phyloP scores from a whole-genome alignment of 2,329 filamentous ascomycete genomes.

The Fusarium pilosicola region DNA sequence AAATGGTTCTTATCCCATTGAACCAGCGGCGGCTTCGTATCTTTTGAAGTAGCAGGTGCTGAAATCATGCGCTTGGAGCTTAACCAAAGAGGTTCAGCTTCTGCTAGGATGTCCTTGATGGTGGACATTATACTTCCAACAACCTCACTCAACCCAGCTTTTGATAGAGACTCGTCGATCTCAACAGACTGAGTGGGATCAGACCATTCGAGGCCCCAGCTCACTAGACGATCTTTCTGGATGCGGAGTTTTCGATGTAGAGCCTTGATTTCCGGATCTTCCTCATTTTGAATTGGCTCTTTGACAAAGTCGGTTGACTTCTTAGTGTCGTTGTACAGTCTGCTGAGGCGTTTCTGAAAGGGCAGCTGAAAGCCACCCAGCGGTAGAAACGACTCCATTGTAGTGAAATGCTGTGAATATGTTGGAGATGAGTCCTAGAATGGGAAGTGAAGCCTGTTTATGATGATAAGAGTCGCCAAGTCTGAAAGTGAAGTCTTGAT shows the following conservation, averaged over 20 bases:
- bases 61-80: constrained; percentile 62
- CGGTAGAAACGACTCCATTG: constrained; percentile 64
- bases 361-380: constrained; percentile 64
- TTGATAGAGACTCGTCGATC: constrained; percentile 76
- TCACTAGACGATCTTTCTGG: constrained; percentile 81
- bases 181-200: constrained; percentile 75
- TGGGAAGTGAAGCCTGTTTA: background rate
- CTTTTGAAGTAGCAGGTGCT: constrained; percentile 55
- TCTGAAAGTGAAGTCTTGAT: constrained; percentile 20
- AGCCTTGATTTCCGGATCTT: constrained; percentile 75
- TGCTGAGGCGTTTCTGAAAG: constrained; percentile 71
- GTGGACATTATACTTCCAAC: constrained; percentile 83
- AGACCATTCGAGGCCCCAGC: constrained; percentile 85
- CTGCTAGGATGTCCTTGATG: constrained; percentile 81
- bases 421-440: background rate
- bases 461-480: background rate
- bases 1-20: constrained; percentile 78
- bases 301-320: constrained; percentile 79
- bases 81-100: constrained; percentile 77
- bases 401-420: background rate
- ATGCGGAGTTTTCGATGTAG: constrained; percentile 81
- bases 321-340: constrained; percentile 84
- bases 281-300: constrained; percentile 68
- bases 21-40: constrained; percentile 66
- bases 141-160: constrained; percentile 78